Percentiles rank a stretch among this genome's conserved stretches.
These are phyloP conservation scores for Vanderwaltozyma tropicalis DNA, from an alignment of 805 yeast species.

Conservation along the genomic window DNA sequence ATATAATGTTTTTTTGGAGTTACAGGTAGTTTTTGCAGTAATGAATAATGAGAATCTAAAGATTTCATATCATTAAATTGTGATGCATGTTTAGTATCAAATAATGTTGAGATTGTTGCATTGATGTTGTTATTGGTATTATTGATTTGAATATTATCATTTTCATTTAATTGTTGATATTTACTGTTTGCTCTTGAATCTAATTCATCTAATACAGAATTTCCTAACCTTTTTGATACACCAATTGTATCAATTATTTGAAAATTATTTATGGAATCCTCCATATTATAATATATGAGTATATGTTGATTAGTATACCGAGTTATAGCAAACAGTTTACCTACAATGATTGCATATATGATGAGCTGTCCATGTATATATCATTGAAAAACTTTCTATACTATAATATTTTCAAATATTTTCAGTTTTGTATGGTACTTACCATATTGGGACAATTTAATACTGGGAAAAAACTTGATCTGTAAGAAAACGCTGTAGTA, in stretches of 20 bases:
- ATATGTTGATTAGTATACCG: too few relatives aligned
- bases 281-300: too few relatives aligned
- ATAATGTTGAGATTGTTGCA: not conserved
- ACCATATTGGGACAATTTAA: too few relatives aligned
- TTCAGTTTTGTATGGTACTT: too few relatives aligned
- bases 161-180: conserved; percentile 7
- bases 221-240: conserved; percentile 27
- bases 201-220: conserved; percentile 27
- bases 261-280: not conserved
- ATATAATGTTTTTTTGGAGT: conserved; percentile 8
- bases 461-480: too few relatives aligned
- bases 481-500: too few relatives aligned
- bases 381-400: too few relatives aligned
- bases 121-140: not conserved
- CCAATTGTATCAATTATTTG: conserved; percentile 15
- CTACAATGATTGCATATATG: too few relatives aligned
- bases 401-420: too few relatives aligned
- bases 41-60: conserved; percentile 22
- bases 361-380: too few relatives aligned
- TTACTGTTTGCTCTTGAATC: conserved; percentile 26
- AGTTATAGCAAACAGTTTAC: too few relatives aligned
- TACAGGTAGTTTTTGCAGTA: conserved; percentile 6
- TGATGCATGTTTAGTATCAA: conserved; percentile 16
- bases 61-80: conserved; percentile 28
- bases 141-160: not conserved